A percentile compares a stretch with the other conserved stretches of the same genome.
Conservation (phyloP, 2,329 filamentous ascomycete species). For the Colletotrichum melonis region DNA sequence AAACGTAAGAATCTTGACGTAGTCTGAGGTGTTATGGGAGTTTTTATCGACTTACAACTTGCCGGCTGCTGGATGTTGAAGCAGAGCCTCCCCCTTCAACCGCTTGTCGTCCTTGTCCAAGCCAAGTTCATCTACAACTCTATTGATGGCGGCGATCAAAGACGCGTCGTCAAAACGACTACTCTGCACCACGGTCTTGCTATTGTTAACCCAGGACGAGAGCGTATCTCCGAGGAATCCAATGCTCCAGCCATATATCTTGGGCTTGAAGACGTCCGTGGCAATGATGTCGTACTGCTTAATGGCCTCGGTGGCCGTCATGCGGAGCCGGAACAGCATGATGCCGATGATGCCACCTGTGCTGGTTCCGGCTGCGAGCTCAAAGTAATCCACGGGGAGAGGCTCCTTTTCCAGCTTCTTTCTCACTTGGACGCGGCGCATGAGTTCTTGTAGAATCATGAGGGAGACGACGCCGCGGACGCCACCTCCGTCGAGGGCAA, state of each 20-base stretch:
- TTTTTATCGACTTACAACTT: neutral
- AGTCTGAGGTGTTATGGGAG: neutral
- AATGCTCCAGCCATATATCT: neutral
- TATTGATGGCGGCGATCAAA: neutral
- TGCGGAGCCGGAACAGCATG: conserved; percentile 49
- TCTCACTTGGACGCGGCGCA: neutral
- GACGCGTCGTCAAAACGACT: neutral
- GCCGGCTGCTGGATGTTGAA: neutral
- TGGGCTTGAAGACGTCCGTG: neutral
- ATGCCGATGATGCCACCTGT: conserved; percentile 52
- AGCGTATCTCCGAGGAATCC: neutral
- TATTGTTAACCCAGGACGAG: neutral
- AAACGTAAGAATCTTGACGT: neutral
- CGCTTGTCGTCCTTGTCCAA: neutral
- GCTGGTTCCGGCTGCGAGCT: conserved; percentile 45
- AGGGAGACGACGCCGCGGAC: neutral
- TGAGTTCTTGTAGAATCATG: neutral
- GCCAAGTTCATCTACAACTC: neutral
- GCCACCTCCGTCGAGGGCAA: neutral
- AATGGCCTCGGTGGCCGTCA: neutral
- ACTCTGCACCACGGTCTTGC: neutral
- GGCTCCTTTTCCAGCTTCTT: neutral
- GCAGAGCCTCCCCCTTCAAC: neutral
- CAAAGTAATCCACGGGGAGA: conserved; percentile 42
- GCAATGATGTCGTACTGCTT: neutral